These are phyloP conservation scores for Sarocladiaceae sp. DNA, from an alignment of 2,329 filamentous ascomycete species.

Conservation along the genomic window DNA sequence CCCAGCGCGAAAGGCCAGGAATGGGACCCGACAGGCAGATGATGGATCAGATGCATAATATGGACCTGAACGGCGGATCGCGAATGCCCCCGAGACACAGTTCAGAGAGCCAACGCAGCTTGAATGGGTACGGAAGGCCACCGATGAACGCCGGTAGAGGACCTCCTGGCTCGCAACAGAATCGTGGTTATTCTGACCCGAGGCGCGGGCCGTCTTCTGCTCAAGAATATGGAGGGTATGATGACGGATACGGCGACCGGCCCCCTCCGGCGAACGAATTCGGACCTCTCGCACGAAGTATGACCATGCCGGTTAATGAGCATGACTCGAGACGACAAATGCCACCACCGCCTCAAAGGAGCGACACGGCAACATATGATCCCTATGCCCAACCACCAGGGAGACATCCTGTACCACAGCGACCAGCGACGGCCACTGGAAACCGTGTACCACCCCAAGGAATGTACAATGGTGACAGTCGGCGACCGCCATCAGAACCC, in stretches of 20 bases:
- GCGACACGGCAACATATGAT: slow-evolving; percentile 43
- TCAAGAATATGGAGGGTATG: slow-evolving; percentile 24
- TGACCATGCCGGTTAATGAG: slow-evolving; percentile 55
- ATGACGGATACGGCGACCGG: slow-evolving; percentile 19
- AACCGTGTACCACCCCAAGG: slow-evolving; percentile 10
- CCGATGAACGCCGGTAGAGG: slow-evolving; percentile 21
- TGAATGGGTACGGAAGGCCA: slow-evolving; percentile 22
- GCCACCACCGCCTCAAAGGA: slow-evolving; percentile 29
- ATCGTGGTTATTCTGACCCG: slow-evolving; percentile 23
- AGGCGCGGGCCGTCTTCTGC: slow-evolving; percentile 23
- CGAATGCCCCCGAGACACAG: slow-evolving; percentile 17
- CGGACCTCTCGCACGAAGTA: slow-evolving; percentile 51
- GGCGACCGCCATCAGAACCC: slow-evolving; percentile 31
- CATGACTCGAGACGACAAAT: slow-evolving; percentile 35
- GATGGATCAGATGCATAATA: slow-evolving; percentile 28
- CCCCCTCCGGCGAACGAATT: slow-evolving; percentile 32
- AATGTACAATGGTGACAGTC: slow-evolving; percentile 17
- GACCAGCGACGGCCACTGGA: slow-evolving; percentile 2
- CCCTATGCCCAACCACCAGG: slow-evolving; percentile 36
- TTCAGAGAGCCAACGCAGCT: slow-evolving; percentile 21
- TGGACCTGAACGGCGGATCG: slow-evolving; percentile 27
- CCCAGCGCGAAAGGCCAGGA: slow-evolving; percentile 17
- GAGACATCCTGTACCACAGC: not conserved
- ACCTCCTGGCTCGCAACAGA: slow-evolving; percentile 27
- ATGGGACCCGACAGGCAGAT: slow-evolving; percentile 20